Percentiles rank a stretch among this genome's conserved stretches.
Evolutionary conservation across 805 yeast genomes (phyloP).

Genomic region (Starmerella roubikii): DNA sequence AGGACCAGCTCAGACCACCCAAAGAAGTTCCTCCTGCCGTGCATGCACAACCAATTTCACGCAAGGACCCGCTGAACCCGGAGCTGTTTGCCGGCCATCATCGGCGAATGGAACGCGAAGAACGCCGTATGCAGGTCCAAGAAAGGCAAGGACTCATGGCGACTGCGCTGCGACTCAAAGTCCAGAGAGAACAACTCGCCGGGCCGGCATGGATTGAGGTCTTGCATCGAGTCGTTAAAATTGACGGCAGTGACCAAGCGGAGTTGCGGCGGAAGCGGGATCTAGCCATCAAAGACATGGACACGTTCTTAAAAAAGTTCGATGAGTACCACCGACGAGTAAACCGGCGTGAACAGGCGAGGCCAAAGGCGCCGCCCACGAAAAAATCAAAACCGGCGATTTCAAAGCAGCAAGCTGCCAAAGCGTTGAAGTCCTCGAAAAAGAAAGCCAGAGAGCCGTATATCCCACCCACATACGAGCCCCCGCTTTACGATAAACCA

Average conservation of each 20-base stretch:
- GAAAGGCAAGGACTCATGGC: slow-evolving; percentile 40
- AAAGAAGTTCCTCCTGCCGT: slow-evolving; percentile 3
- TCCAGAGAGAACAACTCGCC: slow-evolving; percentile 33
- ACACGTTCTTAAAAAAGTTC: slow-evolving; percentile 22
- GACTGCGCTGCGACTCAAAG: slow-evolving; percentile 40
- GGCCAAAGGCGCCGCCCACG: not conserved
- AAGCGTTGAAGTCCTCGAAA: not conserved
- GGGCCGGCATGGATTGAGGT: slow-evolving; percentile 37
- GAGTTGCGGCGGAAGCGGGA: slow-evolving; percentile 42
- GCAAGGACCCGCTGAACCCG: slow-evolving; percentile 35
- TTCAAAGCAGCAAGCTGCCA: not conserved
- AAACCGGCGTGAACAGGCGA: slow-evolving; percentile 7
- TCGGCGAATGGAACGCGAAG: slow-evolving; percentile 49
- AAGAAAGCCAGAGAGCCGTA: not conserved
- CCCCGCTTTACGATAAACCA: slow-evolving; percentile 1
- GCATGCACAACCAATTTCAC: not conserved
- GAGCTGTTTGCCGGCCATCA: slow-evolving; percentile 35
- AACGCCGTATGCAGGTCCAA: slow-evolving; percentile 41
- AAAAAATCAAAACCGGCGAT: slow-evolving; percentile 3
- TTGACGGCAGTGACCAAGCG: slow-evolving; percentile 35
- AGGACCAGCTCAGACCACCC: no score
- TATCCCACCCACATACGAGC: not conserved
- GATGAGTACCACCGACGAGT: slow-evolving; percentile 8
- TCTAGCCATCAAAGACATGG: slow-evolving; percentile 38
- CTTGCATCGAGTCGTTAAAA: slow-evolving; percentile 36